Conservation (phyloP, 805 yeast species). For the Candida boidinii region DNA sequence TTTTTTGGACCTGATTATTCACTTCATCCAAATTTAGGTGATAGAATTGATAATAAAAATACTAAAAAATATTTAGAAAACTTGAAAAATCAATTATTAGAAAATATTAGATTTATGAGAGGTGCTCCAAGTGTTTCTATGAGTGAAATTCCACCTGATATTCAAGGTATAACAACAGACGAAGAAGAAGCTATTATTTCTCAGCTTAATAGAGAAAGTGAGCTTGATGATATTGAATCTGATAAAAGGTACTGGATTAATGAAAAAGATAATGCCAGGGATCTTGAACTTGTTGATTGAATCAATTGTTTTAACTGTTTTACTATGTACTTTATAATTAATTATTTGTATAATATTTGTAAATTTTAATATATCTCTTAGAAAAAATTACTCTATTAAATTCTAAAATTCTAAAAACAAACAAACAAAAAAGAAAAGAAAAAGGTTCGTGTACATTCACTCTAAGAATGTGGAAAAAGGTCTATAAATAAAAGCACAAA, state of each 20-base stretch:
- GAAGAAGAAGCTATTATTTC: slow-evolving; percentile 32
- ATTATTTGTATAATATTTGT: too few species aligned
- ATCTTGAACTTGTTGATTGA: slow-evolving; percentile 24
- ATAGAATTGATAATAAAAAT: slow-evolving; percentile 78
- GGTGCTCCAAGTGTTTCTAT: slow-evolving; percentile 94
- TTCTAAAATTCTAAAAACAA: too few species aligned
- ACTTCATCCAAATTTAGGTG: slow-evolving; percentile 76
- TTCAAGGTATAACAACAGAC: slow-evolving; percentile 33
- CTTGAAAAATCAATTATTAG: slow-evolving; percentile 65
- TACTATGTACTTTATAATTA: too few species aligned
- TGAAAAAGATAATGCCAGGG: slow-evolving; percentile 29
- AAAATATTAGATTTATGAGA: slow-evolving; percentile 70
- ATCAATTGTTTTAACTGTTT: too few species aligned
- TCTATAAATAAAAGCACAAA: too few species aligned
- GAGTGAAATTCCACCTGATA: slow-evolving; percentile 77
- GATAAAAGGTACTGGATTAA: slow-evolving; percentile 29
- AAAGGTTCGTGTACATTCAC: too few species aligned
- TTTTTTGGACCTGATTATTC: slow-evolving; percentile 90
- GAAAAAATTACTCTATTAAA: too few species aligned
- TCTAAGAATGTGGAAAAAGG: too few species aligned
- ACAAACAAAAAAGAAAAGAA: too few species aligned
- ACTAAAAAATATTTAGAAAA: slow-evolving; percentile 75
- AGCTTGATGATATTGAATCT: slow-evolving; percentile 23
- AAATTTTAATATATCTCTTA: too few species aligned
- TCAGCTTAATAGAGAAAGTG: slow-evolving; percentile 26